phyloP scores from a whole-genome alignment of 192 early-diverging fungal species.

The Diversispora eburnea region DNA sequence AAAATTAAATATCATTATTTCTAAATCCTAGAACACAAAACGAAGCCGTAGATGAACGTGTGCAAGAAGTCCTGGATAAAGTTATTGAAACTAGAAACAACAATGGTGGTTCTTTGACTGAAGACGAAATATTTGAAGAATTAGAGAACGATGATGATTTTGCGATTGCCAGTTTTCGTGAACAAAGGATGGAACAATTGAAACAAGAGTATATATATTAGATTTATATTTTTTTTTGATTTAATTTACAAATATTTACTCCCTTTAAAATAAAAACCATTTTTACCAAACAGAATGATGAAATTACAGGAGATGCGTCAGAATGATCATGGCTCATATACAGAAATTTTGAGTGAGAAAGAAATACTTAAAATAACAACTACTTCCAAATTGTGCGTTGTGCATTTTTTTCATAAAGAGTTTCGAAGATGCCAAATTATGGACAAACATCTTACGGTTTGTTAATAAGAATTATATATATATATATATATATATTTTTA shows the following conservation, averaged over 20 bases:
- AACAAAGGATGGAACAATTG: slow-evolving; percentile 79
- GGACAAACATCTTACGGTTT: slow-evolving; percentile 71
- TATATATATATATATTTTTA: too few species aligned
- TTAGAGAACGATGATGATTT: slow-evolving; percentile 84
- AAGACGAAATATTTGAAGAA: slow-evolving; percentile 78
- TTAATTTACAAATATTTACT: neutral
- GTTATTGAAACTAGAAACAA: slow-evolving; percentile 32
- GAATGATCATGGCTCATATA: slow-evolving; percentile 73
- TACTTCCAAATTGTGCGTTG: slow-evolving; percentile 62
- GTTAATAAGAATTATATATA: too few species aligned
- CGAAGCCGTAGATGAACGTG: slow-evolving; percentile 12
- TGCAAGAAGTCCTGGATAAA: slow-evolving; percentile 31
- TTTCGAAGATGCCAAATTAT: slow-evolving; percentile 93
- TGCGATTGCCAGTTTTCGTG: slow-evolving; percentile 67
- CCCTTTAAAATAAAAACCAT: neutral
- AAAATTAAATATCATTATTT: neutral
- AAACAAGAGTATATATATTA: slow-evolving; percentile 72
- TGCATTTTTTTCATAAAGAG: slow-evolving; percentile 90
- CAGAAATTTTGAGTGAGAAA: slow-evolving; percentile 75
- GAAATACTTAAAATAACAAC: slow-evolving; percentile 80
- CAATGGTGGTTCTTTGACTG: slow-evolving; percentile 58
- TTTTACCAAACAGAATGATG: slow-evolving; percentile 45
- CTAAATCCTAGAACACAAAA: neutral
- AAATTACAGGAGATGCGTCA: slow-evolving; percentile 58
- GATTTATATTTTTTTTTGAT: too few species aligned